Evolutionary conservation across 805 yeast species (phyloP), one percentile per base, ranked within the genome.

Genomic region (Blastobotrys chiropterorum): DNA sequence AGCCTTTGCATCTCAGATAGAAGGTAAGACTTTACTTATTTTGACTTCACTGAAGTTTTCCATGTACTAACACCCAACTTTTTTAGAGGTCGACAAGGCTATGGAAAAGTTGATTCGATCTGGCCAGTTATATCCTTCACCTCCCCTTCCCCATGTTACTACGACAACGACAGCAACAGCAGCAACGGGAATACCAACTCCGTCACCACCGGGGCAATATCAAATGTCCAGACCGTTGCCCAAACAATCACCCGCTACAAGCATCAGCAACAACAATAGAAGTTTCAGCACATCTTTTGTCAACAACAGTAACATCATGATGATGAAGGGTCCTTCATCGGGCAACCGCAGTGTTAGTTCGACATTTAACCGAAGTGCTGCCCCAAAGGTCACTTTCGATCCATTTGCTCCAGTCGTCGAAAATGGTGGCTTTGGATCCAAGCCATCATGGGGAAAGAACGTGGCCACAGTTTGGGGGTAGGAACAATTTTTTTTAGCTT

Each of bases 351-450:
- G 34, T 26, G 34, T 26, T 11, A 26, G 34, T 11, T 26, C 34
- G 5, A 15, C 47, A 19, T 14, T 46, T 22, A 22, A 15, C 13
- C 46, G 52, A 11, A 47, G 58, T 21, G 43, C 50, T 15, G 53
- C 56, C 3, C 56, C 57, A 5, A 50, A 46, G 22, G 47, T 56
- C 40, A 56, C 52, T 38, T 56, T 56, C 47, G 59, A 56, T 45
- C 59, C 59, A 3, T 56, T 56, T 51, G 57, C 53, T 1, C 57
- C 59, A 5, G 55, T 56, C 13, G 34, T 26, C 34, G 34, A 26
- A 26, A 26, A 26, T 11, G 34, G 34, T 5, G 34, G 34, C 8
- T 26, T 26, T 26, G 34, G 34, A 26, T 26, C 34, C 34, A 26
- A 26, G 11, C 34, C 34, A 5, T 6, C 34, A 5, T 26, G 34